Evolutionary conservation across 441 rosid species (phyloP).

Genomic region (Manihot esculenta): DNA sequence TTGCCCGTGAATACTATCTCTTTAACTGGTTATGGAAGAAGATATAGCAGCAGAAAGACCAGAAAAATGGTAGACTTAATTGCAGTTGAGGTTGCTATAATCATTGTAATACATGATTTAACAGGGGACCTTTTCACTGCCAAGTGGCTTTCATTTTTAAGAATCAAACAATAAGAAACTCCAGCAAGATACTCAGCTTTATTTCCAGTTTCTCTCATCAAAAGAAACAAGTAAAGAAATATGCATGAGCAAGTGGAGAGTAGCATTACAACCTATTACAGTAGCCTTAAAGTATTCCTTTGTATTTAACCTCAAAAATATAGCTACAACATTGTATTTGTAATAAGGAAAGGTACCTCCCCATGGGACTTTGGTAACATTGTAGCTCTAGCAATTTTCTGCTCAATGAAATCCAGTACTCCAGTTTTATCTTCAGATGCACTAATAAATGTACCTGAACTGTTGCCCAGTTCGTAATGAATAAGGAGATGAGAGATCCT

Average conservation of each 20-base stretch:
- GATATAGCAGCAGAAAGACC: not conserved
- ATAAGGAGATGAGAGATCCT: not conserved
- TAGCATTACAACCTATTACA: not conserved
- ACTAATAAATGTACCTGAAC: slow-evolving; percentile 78
- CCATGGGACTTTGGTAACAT: slow-evolving; percentile 74
- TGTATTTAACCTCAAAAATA: not conserved
- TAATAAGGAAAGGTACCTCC: slow-evolving; percentile 50
- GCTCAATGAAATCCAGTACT: slow-evolving; percentile 57
- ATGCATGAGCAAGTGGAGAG: not conserved
- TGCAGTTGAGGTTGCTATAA: not conserved
- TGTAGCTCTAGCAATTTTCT: slow-evolving; percentile 72
- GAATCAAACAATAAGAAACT: not conserved
- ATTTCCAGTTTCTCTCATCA: not conserved
- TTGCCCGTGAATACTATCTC: not conserved
- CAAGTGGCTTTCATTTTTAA: not conserved
- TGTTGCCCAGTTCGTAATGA: slow-evolving; percentile 30
- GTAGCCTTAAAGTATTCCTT: not conserved
- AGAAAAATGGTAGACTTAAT: not conserved
- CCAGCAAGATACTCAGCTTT: not conserved
- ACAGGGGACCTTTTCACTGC: not conserved
- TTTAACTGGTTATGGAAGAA: not conserved
- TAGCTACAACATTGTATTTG: not conserved
- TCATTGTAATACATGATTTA: not conserved
- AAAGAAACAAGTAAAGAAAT: not conserved
- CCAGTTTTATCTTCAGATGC: slow-evolving; percentile 75